phyloP scores from a whole-genome alignment of 768 basidiomycete species.

The Paxillus ammoniavirescens region DNA sequence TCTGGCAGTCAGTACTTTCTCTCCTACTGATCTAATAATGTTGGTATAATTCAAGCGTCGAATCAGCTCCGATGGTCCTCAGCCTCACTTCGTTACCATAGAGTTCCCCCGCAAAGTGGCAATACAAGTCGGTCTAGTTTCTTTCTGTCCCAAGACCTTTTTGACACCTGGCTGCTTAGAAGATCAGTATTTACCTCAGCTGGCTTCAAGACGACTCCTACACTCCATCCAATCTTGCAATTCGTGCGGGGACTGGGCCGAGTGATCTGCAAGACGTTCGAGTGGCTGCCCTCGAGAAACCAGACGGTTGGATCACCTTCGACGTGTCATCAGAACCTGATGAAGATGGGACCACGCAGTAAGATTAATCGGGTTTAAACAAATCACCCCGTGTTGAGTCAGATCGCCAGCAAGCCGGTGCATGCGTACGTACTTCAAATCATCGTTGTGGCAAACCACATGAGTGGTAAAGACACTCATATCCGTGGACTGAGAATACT shows the following conservation, averaged over 20 bases:
- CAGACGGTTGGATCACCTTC: constrained; percentile 92
- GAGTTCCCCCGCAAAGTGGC: constrained; percentile 90
- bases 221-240: constrained; percentile 86
- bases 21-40: neutral
- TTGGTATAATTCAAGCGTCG: constrained; percentile 1
- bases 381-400: neutral
- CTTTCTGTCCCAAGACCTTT: neutral
- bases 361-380: constrained; percentile 27
- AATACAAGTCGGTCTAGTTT: constrained; percentile 60
- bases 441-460: constrained; percentile 88
- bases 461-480: constrained; percentile 99
- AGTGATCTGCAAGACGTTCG: constrained; percentile 93
- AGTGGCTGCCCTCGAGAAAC: constrained; percentile 81
- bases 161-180: constrained; percentile 42
- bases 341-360: constrained; percentile 81
- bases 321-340: constrained; percentile 78
- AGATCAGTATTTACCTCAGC: constrained; percentile 82
- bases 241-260: constrained; percentile 89
- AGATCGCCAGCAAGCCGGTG: constrained; percentile 66
- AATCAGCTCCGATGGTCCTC: constrained; percentile 85
- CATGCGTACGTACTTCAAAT: constrained; percentile 89
- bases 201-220: constrained; percentile 92
- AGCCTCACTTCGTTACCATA: constrained; percentile 93
- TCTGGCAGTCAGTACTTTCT: constrained; percentile 85
- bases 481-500: constrained; percentile 88